Evolutionary conservation across 306 rosid genomes (phyloP).

Genomic region (Rosa persica): DNA sequence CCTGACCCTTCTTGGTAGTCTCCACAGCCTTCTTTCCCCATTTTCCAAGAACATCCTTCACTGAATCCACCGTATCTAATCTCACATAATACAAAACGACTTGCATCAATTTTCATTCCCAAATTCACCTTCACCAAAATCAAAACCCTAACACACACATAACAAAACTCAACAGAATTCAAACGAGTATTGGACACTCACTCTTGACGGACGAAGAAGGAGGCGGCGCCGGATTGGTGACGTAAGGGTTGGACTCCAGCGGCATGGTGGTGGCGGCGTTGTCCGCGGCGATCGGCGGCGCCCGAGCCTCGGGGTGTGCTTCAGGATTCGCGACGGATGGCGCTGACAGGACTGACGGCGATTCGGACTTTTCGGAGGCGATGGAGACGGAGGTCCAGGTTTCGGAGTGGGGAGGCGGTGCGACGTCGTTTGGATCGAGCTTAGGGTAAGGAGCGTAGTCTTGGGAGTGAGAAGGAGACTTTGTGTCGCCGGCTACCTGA

Average conservation of each 20-base stretch:
- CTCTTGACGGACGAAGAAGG: constrained; percentile 56
- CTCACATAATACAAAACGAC: constrained; percentile 8
- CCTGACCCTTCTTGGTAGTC: constrained; percentile 91
- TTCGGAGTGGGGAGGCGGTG: constrained; percentile 36
- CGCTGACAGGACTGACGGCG: background rate
- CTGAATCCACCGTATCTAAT: constrained; percentile 71
- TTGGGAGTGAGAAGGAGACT: constrained; percentile 35
- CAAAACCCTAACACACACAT: background rate
- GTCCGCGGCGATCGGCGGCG: constrained; percentile 45
- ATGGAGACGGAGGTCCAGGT: constrained; percentile 50
- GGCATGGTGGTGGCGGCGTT: constrained; percentile 76
- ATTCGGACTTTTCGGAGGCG: constrained; percentile 28
- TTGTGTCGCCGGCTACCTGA: constrained; percentile 6
- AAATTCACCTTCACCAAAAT: background rate
- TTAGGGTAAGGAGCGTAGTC: constrained; percentile 84
- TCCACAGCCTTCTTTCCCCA: constrained; percentile 97
- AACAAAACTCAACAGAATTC: background rate
- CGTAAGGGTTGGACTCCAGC: constrained; percentile 71
- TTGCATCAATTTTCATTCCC: background rate
- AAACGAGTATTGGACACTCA: constrained; percentile 26
- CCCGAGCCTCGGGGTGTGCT: constrained; percentile 36
- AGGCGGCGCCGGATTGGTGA: constrained; percentile 53
- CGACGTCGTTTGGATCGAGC: constrained; percentile 63
- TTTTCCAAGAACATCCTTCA: constrained; percentile 75
- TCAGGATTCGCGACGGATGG: background rate